Evolutionary conservation across 2,329 filamentous ascomycete genomes (phyloP).

Genomic region (Hypomyces perniciosus): DNA sequence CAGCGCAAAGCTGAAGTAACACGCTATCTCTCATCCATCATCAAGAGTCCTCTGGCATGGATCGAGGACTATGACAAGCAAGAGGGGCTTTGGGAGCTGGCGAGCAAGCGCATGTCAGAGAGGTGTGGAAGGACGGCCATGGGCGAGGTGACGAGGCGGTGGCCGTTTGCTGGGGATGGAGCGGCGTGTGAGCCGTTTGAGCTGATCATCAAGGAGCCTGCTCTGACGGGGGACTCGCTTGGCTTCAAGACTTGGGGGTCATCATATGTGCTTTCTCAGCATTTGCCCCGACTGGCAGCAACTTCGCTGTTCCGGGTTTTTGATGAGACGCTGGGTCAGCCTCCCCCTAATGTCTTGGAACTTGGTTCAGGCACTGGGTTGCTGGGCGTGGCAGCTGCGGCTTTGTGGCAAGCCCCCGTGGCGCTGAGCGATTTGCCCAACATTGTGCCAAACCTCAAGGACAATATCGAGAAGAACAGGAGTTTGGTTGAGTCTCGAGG

Average conservation of each 20-base stretch:
- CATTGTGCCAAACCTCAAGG: conserved; percentile 76
- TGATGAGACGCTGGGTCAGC: conserved; percentile 25
- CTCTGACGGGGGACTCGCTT: conserved; percentile 79
- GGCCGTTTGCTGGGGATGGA: conserved; percentile 40
- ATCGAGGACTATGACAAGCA: conserved; percentile 58
- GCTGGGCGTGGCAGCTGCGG: conserved; percentile 79
- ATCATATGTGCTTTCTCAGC: conserved; percentile 75
- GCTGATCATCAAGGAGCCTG: conserved; percentile 75
- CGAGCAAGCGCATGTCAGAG: conserved; percentile 75
- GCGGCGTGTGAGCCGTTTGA: conserved; percentile 42
- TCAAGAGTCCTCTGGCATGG: conserved; percentile 63
- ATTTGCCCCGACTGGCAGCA: conserved; percentile 48
- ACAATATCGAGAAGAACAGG: conserved; percentile 64
- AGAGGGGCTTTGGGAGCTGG: conserved; percentile 70
- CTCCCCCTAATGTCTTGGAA: conserved; percentile 53
- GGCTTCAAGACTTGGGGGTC: conserved; percentile 96
- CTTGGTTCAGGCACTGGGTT: conserved; percentile 87
- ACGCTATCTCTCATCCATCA: conserved; percentile 62
- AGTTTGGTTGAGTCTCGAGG: conserved; percentile 47
- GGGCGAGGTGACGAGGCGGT: conserved; percentile 50
- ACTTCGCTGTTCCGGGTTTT: conserved; percentile 43
- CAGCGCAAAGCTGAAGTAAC: conserved; percentile 48
- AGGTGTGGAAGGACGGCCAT: conserved; percentile 68
- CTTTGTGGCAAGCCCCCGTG: conserved; percentile 60
- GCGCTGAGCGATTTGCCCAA: conserved; percentile 74